Evolutionary conservation across 129 eudicot species (phyloP), one percentile per base, ranked within the genome.

Genomic region (Pseudognaphalium luteoalbum): DNA sequence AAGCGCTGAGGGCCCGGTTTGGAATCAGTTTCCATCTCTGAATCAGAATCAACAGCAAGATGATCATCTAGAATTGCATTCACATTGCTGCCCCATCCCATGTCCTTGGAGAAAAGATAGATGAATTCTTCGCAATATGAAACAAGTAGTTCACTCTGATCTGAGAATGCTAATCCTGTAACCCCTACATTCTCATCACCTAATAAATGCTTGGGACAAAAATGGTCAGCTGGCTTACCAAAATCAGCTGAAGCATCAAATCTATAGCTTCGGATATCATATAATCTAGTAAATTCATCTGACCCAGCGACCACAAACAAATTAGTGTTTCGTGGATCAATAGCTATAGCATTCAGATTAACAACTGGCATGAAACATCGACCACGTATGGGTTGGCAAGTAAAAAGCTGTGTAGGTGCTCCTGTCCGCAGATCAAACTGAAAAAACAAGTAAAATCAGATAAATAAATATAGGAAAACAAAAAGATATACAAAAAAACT

Each of bases 351-450:
- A 19, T 56, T 56, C 11, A 56, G 61, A 56, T 56, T 56, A 56
- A 56, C 61, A 0, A 56, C 61, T 19, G 8, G 25, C 25, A 6
- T 56, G 10, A 56, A 56, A 56, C 25, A 7, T 56, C 61, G 6
- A 56, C 25, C 61, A 19, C 25, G 28, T 3, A 56, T 10, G 4
- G 61, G 28, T 56, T 56, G 61, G 11, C 61, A 56, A 56, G 61
- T 56, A 17, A 56, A 56, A 19, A 56, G 61, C 14, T 19, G 16
- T 6, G 28, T 56, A 56, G 25, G 25, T 28, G 5, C 25, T 56
- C 61, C 61, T 56, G 61, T 56, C 25, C 61, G n/a, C 25, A 56
- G 25, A 19, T 56, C 61, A 56, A 56, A 56, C 61, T 56, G 28
- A 56, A 1, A 54, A 56, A 56, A 56, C 3, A 44, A 44, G 25